These are phyloP conservation scores for Gloeostereum incarnatum DNA, from an alignment of 768 basidiomycete genomes.

Conservation along the genomic window DNA sequence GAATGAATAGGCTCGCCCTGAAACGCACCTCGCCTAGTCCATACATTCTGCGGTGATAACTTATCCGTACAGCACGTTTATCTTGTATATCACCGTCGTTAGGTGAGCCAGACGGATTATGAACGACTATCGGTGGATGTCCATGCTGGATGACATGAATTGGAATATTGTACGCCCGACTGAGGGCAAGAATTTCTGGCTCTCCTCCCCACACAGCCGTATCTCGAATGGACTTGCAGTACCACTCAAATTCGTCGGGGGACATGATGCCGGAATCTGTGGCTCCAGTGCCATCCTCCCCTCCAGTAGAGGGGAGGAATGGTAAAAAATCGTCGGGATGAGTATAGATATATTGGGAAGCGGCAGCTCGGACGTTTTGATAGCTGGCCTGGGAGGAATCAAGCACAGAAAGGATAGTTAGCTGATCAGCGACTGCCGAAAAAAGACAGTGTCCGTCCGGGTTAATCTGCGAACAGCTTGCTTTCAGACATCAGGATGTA, in stretches of 20 bases:
- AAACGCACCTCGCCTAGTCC: slow-evolving; percentile 85
- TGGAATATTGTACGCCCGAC: slow-evolving; percentile 69
- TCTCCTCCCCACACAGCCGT: slow-evolving; percentile 97
- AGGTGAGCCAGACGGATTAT: slow-evolving; percentile 42
- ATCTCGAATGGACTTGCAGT: slow-evolving; percentile 70
- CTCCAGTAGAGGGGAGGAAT: slow-evolving; percentile 71
- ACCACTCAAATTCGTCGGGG: slow-evolving; percentile 50
- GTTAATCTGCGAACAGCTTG: slow-evolving; percentile 49
- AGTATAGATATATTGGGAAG: slow-evolving; percentile 70
- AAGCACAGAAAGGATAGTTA: slow-evolving; percentile 61
- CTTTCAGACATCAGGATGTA: background rate
- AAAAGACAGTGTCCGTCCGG: slow-evolving; percentile 97
- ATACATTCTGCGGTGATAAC: slow-evolving; percentile 92
- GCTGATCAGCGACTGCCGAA: slow-evolving; percentile 90
- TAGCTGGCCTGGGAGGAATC: slow-evolving; percentile 52
- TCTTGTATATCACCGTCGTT: slow-evolving; percentile 16
- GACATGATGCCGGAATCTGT: slow-evolving; percentile 67
- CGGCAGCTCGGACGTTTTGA: slow-evolving; percentile 49
- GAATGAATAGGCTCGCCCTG: background rate
- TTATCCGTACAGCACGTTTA: slow-evolving; percentile 53
- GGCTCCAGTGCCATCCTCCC: slow-evolving; percentile 61
- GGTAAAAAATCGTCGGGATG: slow-evolving; percentile 91
- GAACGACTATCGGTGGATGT: slow-evolving; percentile 75
- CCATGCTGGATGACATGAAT: slow-evolving; percentile 89
- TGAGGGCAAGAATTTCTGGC: slow-evolving; percentile 90